Conservation (phyloP, 2,329 filamentous ascomycete species). For the Arthroderma uncinatum region DNA sequence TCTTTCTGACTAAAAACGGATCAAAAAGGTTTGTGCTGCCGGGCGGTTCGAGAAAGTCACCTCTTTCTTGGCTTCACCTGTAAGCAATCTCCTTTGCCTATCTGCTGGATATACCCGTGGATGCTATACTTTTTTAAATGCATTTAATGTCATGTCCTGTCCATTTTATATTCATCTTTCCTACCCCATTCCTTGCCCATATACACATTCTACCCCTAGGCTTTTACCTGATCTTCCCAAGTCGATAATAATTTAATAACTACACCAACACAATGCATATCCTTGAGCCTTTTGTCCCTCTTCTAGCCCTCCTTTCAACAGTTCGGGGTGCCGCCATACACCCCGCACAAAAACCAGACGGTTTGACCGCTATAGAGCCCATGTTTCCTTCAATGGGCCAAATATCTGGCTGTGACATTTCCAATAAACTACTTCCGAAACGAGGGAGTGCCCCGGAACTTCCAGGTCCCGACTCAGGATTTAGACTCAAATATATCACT, state of each 20-base stretch:
- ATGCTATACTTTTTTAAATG: neutral
- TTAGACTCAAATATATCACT: constrained; percentile 35
- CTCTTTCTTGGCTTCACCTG: neutral
- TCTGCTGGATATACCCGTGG: neutral
- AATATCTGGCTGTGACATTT: neutral
- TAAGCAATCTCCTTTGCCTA: neutral
- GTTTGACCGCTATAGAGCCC: neutral
- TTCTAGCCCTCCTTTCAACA: neutral
- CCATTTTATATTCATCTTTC: neutral
- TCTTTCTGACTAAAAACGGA: neutral
- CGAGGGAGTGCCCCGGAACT: constrained; percentile 19
- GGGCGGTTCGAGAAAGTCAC: neutral
- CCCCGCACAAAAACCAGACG: neutral
- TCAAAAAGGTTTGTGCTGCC: neutral
- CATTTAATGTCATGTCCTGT: neutral
- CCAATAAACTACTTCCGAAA: constrained; percentile 10
- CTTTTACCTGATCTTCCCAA: neutral
- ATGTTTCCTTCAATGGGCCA: neutral
- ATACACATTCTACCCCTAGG: neutral
- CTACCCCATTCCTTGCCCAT: neutral
- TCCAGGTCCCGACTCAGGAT: constrained; percentile 20
- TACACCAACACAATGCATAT: neutral
- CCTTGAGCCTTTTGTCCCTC: neutral
- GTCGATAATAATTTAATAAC: neutral
- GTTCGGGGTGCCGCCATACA: neutral